Conservation (phyloP, 2,329 filamentous ascomycete species). For the Penicillium sp. region DNA sequence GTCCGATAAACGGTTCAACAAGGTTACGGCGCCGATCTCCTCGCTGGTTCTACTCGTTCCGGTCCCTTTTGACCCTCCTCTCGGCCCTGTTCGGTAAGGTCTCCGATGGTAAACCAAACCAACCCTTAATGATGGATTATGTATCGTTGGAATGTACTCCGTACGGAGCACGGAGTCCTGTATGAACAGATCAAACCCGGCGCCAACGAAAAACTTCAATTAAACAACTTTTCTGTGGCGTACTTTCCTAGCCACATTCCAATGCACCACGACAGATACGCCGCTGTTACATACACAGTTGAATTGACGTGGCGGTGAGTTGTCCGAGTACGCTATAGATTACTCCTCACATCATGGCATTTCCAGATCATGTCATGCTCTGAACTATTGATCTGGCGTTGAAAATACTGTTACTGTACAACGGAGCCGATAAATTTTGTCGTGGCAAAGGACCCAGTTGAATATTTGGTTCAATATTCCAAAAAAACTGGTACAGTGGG, state of each 20-base stretch:
- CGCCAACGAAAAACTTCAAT: neutral
- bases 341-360: conserved; percentile 18
- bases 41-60: conserved; percentile 17
- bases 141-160: too few species aligned
- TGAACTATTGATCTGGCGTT: neutral
- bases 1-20: conserved; percentile 27
- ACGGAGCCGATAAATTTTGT: neutral
- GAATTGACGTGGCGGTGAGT: conserved; percentile 15
- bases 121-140: too few species aligned
- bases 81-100: conserved; percentile 9
- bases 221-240: neutral
- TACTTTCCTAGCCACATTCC: conserved; percentile 14
- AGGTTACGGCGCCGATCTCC: conserved; percentile 22
- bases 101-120: neutral
- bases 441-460: conserved; percentile 3
- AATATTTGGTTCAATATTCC: neutral
- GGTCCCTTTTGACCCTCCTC: conserved; percentile 4
- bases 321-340: neutral
- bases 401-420: neutral
- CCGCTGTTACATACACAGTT: neutral
- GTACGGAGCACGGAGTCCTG: neutral
- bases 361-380: neutral
- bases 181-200: neutral
- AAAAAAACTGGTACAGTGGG: conserved; percentile 5
- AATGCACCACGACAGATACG: conserved; percentile 6